These are phyloP conservation scores for Vitis hybrid DNA, from an alignment of 177 flowering plant species.

Conservation along the genomic window DNA sequence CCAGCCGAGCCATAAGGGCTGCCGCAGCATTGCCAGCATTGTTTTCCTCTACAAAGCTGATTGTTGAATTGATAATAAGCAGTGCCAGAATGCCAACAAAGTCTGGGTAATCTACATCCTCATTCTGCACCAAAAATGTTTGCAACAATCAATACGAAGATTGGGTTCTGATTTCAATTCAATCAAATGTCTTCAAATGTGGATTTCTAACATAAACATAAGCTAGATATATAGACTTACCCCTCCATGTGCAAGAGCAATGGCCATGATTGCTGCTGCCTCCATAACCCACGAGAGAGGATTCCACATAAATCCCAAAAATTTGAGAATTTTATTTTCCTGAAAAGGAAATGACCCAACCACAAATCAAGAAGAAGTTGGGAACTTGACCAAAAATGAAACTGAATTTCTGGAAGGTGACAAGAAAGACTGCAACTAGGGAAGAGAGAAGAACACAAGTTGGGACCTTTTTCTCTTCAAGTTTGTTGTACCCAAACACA, in stretches of 20 bases:
- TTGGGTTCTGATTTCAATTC: too few species aligned
- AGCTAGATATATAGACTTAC: slow-evolving; percentile 6
- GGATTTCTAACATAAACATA: too few species aligned
- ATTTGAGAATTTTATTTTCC: slow-evolving; percentile 31
- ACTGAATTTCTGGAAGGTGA: too few species aligned
- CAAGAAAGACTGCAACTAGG: too few species aligned
- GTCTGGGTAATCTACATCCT: slow-evolving; percentile 24
- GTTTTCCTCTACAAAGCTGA: slow-evolving; percentile 37
- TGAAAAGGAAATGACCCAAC: neutral
- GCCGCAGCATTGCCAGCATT: slow-evolving; percentile 42
- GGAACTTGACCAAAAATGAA: neutral
- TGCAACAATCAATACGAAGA: neutral
- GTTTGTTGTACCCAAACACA: slow-evolving; percentile 37
- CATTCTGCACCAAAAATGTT: slow-evolving; percentile 11
- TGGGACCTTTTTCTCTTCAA: slow-evolving; percentile 41
- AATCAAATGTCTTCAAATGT: too few species aligned
- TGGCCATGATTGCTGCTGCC: slow-evolving; percentile 35
- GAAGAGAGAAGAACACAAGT: too few species aligned
- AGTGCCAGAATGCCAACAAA: slow-evolving; percentile 26
- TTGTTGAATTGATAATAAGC: slow-evolving; percentile 33
- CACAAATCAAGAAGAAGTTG: neutral
- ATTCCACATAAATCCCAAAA: slow-evolving; percentile 42
- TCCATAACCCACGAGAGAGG: slow-evolving; percentile 44
- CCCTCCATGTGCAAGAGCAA: slow-evolving; percentile 30
- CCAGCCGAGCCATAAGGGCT: slow-evolving; percentile 34